Evolutionary conservation across 768 basidiomycete species (phyloP), one percentile per base, ranked within the genome.

Genomic region (Erythrobasidium yunnanense): DNA sequence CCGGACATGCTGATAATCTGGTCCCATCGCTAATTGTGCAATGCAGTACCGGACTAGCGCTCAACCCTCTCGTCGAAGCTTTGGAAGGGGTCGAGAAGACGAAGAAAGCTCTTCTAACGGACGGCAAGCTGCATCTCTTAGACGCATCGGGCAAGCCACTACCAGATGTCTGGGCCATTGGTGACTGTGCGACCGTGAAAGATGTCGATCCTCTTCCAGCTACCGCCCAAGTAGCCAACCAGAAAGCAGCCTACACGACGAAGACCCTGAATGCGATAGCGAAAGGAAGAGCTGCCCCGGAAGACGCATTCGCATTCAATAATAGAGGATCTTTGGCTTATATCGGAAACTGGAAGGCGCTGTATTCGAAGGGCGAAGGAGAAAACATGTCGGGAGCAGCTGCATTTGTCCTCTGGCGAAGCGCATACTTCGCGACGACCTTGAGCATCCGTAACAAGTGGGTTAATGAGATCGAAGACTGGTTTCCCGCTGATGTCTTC

Each of bases 141-240:
- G 79, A 79, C 75, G 75, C 77, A 22, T 80, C 84, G 49, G 82
- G 80, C 2, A 75, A 77, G n/a, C 71, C 80, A 1, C 79, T 87
- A 70, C 78, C 81, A 1, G 83, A 88, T 73, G 84, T 91, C 0
- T 90, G 81, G 79, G 87, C 84, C 1, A 85, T 91, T 62, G 90
- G 90, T 3, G 90, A 92, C 72, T 83, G 86, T 42, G 83, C 84
- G 0, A 80, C 78, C 46, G 81, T 86, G 54, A 79, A 82, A 33
- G 78, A 78, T 23, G 77, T 80, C 42, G 45, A 42, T 1, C 69
- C 69, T 38, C 78, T 90, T 8, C 88, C 90, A 11, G 87, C 90
- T 1, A 91, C 89, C 18, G 88, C 90, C 2, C 89, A 91, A 86
- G 87, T 89, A 23, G 87, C 87, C 4, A 82, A 82, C 70, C 87